Evolutionary conservation across 805 yeast species (phyloP).

Genomic region (Nakazawaea anatomiae): DNA sequence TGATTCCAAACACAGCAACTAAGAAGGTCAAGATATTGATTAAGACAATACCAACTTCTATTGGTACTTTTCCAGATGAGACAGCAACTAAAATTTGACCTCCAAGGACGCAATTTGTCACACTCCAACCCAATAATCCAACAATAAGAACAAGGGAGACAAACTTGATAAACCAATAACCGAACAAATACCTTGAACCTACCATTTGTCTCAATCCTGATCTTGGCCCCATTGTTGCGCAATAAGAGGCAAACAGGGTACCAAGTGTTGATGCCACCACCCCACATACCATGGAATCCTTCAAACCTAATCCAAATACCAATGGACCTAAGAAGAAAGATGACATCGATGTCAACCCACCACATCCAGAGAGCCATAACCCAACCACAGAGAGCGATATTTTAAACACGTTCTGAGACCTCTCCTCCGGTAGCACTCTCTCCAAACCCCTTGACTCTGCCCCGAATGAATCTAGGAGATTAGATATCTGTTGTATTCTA

Average conservation of each 20-base stretch:
- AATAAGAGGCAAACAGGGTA: slow-evolving; percentile 72
- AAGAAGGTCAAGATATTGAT: slow-evolving; percentile 57
- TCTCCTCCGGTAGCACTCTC: slow-evolving; percentile 60
- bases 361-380: slow-evolving; percentile 81
- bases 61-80: slow-evolving; percentile 58
- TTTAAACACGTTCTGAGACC: slow-evolving; percentile 15
- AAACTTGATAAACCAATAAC: slow-evolving; percentile 79
- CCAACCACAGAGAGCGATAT: slow-evolving; percentile 47
- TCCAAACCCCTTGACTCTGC: slow-evolving; percentile 81
- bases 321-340: slow-evolving; percentile 74
- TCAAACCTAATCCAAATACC: slow-evolving; percentile 62
- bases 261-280: slow-evolving; percentile 62
- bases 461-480: slow-evolving; percentile 44
- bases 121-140: slow-evolving; percentile 91
- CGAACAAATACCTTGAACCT: slow-evolving; percentile 71
- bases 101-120: slow-evolving; percentile 83
- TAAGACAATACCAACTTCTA: slow-evolving; percentile 70
- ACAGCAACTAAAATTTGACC: slow-evolving; percentile 74
- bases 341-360: slow-evolving; percentile 87
- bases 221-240: slow-evolving; percentile 83
- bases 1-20: slow-evolving; percentile 76
- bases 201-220: slow-evolving; percentile 91
- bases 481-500: slow-evolving; percentile 17
- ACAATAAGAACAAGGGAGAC: slow-evolving; percentile 66
- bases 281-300: slow-evolving; percentile 58